phyloP scores from a whole-genome alignment of 495 filamentous ascomycete species.

The Rusavskia elegans region DNA sequence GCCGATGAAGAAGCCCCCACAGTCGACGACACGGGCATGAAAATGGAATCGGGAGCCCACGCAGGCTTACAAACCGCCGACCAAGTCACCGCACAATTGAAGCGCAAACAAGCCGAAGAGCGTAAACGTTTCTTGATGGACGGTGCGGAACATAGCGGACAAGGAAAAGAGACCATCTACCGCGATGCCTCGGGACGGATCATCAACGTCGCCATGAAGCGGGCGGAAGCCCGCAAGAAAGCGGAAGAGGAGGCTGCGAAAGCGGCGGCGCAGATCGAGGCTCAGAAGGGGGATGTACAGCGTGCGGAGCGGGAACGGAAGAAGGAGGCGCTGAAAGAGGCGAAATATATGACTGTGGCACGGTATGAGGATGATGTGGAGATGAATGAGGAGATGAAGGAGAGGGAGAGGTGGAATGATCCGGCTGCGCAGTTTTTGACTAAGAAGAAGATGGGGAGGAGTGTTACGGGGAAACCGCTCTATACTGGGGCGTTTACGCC shows the following conservation, averaged over 20 bases:
- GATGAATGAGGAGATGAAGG: slow-evolving; percentile 70
- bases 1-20: slow-evolving; percentile 31
- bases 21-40: slow-evolving; percentile 18
- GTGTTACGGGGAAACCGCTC: slow-evolving; percentile 48
- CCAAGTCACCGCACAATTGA: slow-evolving; percentile 61
- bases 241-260: slow-evolving; percentile 54
- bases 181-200: slow-evolving; percentile 84
- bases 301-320: slow-evolving; percentile 35
- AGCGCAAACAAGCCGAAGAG: slow-evolving; percentile 25
- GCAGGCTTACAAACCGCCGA: slow-evolving; percentile 75
- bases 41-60: slow-evolving; percentile 73
- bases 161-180: slow-evolving; percentile 68
- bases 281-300: slow-evolving; percentile 76
- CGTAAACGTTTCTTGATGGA: slow-evolving; percentile 8
- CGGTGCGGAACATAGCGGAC: slow-evolving; percentile 14
- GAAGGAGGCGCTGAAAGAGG: slow-evolving; percentile 53
- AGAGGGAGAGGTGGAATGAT: slow-evolving; percentile 73
- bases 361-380: slow-evolving; percentile 64
- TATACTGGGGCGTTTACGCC: slow-evolving; percentile 70
- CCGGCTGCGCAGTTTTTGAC: slow-evolving; percentile 69
- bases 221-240: slow-evolving; percentile 64
- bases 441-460: slow-evolving; percentile 31
- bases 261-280: slow-evolving; percentile 42
- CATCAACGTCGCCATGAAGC: slow-evolving; percentile 78
- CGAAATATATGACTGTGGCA: slow-evolving; percentile 64